These are phyloP conservation scores for Coemansia sp. DNA, from an alignment of 192 early-diverging fungal genomes.

Conservation along the genomic window DNA sequence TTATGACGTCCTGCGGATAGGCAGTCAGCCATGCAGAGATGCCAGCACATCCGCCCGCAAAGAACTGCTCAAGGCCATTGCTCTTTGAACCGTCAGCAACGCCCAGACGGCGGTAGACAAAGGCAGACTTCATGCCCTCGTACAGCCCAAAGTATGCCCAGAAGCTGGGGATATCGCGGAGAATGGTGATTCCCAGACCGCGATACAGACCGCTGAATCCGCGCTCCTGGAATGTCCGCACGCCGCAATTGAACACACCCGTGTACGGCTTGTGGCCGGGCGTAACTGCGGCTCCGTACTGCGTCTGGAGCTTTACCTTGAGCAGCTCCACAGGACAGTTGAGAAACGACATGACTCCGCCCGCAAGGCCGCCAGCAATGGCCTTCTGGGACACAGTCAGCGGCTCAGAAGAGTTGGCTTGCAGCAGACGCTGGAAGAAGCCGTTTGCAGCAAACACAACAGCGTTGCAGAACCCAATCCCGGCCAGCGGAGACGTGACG, in stretches of 20 bases:
- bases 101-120: conserved; percentile 61
- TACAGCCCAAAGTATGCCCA: conserved; percentile 82
- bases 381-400: conserved; percentile 75
- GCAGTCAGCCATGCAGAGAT: conserved; percentile 78
- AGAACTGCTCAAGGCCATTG: conserved; percentile 64
- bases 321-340: conserved; percentile 92
- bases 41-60: conserved; percentile 78
- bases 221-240: conserved; percentile 67
- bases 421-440: conserved; percentile 62
- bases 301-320: conserved; percentile 93
- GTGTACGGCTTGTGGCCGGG: conserved; percentile 38
- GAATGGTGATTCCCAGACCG: conserved; percentile 76
- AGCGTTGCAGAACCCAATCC: conserved; percentile 84
- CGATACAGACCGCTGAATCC: conserved; percentile 69
- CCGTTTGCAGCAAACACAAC: conserved; percentile 83
- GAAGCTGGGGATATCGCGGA: conserved; percentile 73
- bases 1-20: conserved; percentile 87
- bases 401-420: conserved; percentile 54
- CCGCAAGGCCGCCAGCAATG: conserved; percentile 87
- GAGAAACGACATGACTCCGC: conserved; percentile 77
- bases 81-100: conserved; percentile 50
- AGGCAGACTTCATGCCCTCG: conserved; percentile 74
- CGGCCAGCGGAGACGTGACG: conserved; percentile 78
- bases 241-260: conserved; percentile 49
- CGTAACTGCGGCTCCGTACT: conserved; percentile 52